These are phyloP conservation scores for Plasmodium falciparum DNA, from an alignment of 169 alveolate genomes.

Conservation along the genomic window DNA sequence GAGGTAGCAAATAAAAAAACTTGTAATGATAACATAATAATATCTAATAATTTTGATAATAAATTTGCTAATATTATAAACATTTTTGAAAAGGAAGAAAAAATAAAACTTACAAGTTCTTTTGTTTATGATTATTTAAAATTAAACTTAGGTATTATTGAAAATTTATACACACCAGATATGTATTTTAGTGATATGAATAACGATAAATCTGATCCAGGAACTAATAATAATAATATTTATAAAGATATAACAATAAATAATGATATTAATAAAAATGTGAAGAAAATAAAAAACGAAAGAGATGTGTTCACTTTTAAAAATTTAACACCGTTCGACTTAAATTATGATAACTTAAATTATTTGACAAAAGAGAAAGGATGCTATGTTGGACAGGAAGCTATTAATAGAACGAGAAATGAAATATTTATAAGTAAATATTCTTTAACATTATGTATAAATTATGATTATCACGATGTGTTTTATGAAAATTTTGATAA, in stretches of 20 bases:
- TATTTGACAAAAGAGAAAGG: conserved; percentile 82
- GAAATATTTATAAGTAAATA: conserved; percentile 80
- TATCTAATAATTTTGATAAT: background rate
- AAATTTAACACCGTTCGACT: conserved; percentile 80
- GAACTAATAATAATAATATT: background rate
- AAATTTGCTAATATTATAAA: conserved; percentile 10
- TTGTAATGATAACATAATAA: background rate
- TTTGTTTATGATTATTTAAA: conserved; percentile 50
- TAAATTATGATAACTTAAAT: conserved; percentile 77
- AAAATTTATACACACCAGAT: conserved; percentile 33
- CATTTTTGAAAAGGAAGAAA: conserved; percentile 54
- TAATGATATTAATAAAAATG: background rate
- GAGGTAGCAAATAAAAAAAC: background rate
- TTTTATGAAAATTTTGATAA: background rate
- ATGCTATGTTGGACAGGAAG: conserved; percentile 86
- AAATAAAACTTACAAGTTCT: conserved; percentile 6
- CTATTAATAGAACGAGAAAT: conserved; percentile 80
- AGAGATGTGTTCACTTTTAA: conserved; percentile 39
- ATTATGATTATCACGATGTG: conserved; percentile 64
- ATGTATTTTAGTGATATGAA: conserved; percentile 6
- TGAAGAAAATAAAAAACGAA: background rate
- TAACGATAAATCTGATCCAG: no score
- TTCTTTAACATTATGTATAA: conserved; percentile 66
- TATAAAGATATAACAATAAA: background rate
- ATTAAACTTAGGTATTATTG: conserved; percentile 60